A percentile compares a stretch with the other conserved stretches of the same genome.
Evolutionary conservation across 2,329 filamentous ascomycete species (phyloP).

Genomic region (Hawksworthiomyces lignivorus): DNA sequence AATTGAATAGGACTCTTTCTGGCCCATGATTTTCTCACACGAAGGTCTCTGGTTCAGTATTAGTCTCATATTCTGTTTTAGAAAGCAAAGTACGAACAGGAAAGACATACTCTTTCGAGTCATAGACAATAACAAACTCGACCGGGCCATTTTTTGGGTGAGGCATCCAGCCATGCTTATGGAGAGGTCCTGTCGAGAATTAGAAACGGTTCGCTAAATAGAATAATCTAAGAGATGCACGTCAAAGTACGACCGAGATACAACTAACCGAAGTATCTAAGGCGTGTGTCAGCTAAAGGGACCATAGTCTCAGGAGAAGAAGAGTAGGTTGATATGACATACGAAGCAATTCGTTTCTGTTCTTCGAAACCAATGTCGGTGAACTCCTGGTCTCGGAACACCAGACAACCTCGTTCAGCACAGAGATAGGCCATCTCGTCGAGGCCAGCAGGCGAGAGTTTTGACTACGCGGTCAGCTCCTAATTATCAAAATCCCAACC

Average conservation of each 20-base stretch:
- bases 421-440: constrained; percentile 18
- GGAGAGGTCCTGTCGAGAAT: constrained; percentile 13
- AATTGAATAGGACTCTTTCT: constrained; percentile 19
- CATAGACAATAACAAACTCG: constrained; percentile 19
- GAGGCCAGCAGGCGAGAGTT: constrained; percentile 13
- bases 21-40: constrained; percentile 18
- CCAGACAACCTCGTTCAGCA: constrained; percentile 16
- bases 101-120: constrained; percentile 13
- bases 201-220: not conserved
- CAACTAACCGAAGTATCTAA: not conserved
- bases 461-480: not conserved
- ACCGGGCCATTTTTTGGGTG: constrained; percentile 17
- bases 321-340: too few species aligned
- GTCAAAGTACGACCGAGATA: not conserved
- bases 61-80: not conserved
- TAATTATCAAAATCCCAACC: too few species aligned
- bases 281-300: not conserved
- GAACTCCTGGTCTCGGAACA: constrained; percentile 11
- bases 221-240: too few species aligned
- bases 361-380: constrained; percentile 16
- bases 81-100: not conserved
- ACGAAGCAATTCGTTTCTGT: constrained; percentile 16
- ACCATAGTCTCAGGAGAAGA: not conserved
- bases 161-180: constrained; percentile 19
- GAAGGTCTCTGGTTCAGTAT: constrained; percentile 9